phyloP scores from a whole-genome alignment of 139 green algal genomes.

The Asterochloris erici region DNA sequence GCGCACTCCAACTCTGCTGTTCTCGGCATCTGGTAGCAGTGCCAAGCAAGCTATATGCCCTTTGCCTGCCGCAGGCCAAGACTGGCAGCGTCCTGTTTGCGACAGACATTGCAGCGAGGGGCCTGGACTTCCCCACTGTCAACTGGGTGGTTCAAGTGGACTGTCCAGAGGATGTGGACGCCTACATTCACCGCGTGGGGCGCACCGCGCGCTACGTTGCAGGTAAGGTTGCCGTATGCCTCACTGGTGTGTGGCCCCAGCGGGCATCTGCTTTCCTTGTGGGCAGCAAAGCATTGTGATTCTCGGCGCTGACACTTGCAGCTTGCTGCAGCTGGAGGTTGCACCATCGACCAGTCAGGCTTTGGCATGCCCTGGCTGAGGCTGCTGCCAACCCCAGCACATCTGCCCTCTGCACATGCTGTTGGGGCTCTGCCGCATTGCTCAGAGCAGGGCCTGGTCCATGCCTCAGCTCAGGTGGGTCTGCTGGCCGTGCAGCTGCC shows the following conservation, averaged over 20 bases:
- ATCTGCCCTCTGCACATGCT: too few relatives aligned
- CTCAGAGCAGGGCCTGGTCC: too few relatives aligned
- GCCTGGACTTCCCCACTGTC: conserved; percentile 89
- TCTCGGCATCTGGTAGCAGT: not conserved
- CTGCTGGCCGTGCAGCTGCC: not conserved
- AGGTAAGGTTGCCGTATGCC: conserved; percentile 13
- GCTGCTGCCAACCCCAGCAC: too few relatives aligned
- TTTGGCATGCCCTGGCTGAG: not conserved
- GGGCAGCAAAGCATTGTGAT: too few relatives aligned
- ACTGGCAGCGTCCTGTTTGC: conserved; percentile 84
- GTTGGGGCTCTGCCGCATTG: too few relatives aligned
- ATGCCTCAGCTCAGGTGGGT: too few relatives aligned
- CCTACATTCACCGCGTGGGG: conserved; percentile 95
- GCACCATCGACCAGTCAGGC: not conserved
- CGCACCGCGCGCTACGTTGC: conserved; percentile 72
- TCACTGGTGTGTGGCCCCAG: too few relatives aligned
- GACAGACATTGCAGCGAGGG: conserved; percentile 87
- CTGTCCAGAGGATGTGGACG: conserved; percentile 88
- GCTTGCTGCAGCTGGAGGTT: too few relatives aligned
- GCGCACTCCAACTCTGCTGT: not conserved
- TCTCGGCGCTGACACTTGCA: too few relatives aligned
- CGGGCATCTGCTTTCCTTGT: too few relatives aligned
- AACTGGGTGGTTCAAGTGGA: conserved; percentile 95
- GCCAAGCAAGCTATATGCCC: too few relatives aligned
- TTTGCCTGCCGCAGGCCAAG: conserved; percentile 26